Evolutionary conservation across 192 early-diverging fungal species (phyloP), one percentile per base, ranked within the genome.

Genomic region (Rhizoclosmatium sp.): DNA sequence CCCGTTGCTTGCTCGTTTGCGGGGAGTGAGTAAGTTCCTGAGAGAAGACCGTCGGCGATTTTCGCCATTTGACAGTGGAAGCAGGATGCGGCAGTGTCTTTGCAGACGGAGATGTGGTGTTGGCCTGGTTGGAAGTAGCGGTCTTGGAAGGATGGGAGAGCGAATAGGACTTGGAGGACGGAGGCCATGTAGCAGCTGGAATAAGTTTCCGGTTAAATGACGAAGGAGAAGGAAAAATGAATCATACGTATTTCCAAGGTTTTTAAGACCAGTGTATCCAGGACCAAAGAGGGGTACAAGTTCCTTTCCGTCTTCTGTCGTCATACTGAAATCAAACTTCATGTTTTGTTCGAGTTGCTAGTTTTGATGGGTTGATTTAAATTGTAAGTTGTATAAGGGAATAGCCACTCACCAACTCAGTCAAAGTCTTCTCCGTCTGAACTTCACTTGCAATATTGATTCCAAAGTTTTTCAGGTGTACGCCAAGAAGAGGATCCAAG

Each of bases 251-350:
- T 99, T 99, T 42, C 98, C 98, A 42, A 99, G 81, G 78, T 99
- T 99, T 74, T 88, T 92, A 40, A 99, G 87, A 4, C 98, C 98
- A 31, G 97, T 98, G 80, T 92, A 92, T 1, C 96, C 95, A 21
- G 96, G 92, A 4, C 96, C 97, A 70, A 94, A 97, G 23, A 95
- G 82, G 0, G 95, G 93, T 19, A 89, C 86, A 66, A 97, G 87
- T 40, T 92, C 86, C 73, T 93, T 91, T 56, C 98, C 98, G 80
- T 99, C 98, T 45, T 96, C 94, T 2, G 95, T 97, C 3, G 93
- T 94, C 98, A 99, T 99, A 81, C 92, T 95, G 80, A 98, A 98
- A 77, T 98, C 95, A 88, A 98, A 98, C 82, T 93, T 94, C 67
- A 96, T 85, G 81, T 99, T 99, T 80, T 98, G 94, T 67, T 98